Evolutionary conservation across 2,329 filamentous ascomycete genomes (phyloP).

Genomic region (Penicillium sp.): DNA sequence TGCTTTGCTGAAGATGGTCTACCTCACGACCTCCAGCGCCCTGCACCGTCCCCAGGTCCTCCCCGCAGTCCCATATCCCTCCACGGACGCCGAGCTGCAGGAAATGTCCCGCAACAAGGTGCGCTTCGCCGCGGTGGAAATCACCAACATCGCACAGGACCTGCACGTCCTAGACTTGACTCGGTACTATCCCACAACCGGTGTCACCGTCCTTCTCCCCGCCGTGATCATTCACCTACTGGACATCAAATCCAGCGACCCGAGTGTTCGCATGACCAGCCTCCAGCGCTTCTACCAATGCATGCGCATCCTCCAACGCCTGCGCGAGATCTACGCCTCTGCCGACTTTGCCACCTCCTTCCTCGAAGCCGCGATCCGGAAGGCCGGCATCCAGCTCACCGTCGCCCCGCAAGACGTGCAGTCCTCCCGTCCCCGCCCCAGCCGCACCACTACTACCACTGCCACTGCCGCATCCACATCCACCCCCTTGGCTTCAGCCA

Average conservation of each 20-base stretch:
- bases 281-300: constrained; percentile 84
- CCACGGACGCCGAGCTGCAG: constrained; percentile 68
- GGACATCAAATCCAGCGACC: constrained; percentile 82
- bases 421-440: constrained; percentile 18
- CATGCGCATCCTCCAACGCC: constrained; percentile 85
- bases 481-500: constrained; percentile 7
- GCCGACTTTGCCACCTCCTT: constrained; percentile 97
- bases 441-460: not conserved
- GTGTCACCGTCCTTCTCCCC: constrained; percentile 85
- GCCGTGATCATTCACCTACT: constrained; percentile 93
- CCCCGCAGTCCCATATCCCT: constrained; percentile 65
- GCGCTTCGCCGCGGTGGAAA: constrained; percentile 78
- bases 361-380: constrained; percentile 86
- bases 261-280: constrained; percentile 70
- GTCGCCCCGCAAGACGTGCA: constrained; percentile 43
- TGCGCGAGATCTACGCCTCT: constrained; percentile 86
- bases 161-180: constrained; percentile 74
- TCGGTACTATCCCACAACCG: constrained; percentile 80
- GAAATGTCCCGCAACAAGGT: constrained; percentile 82
- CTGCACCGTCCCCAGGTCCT: constrained; percentile 89
- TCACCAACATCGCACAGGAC: constrained; percentile 79
- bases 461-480: constrained; percentile 15
- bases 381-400: constrained; percentile 75
- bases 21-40: constrained; percentile 87
- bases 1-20: constrained; percentile 89